A percentile compares a stretch with the other conserved stretches of the same genome.
phyloP scores from a whole-genome alignment of 129 eudicot species.

The Tanacetum coccineum region DNA sequence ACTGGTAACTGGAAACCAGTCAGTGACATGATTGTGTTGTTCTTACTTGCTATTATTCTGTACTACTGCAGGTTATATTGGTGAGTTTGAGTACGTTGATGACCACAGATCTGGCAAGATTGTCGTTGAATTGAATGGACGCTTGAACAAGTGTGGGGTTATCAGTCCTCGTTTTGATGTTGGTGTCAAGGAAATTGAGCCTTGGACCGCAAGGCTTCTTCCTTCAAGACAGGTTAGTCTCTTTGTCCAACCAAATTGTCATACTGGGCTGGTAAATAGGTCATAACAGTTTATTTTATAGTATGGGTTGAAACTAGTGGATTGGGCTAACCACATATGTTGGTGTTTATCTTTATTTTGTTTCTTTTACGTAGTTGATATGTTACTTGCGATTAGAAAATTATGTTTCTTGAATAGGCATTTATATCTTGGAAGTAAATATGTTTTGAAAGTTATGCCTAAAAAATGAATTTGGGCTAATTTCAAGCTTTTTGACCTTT shows the following conservation, averaged over 20 bases:
- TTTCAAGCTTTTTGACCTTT: no score
- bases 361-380: no score
- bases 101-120: slow-evolving; percentile 75
- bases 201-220: slow-evolving; percentile 71
- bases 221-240: slow-evolving; percentile 67
- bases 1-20: not conserved
- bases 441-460: no score
- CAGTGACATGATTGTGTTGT: not conserved
- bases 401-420: no score
- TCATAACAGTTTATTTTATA: no score
- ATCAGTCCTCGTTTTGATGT: slow-evolving; percentile 77
- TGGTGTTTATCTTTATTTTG: no score
- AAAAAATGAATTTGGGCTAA: no score
- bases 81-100: slow-evolving; percentile 71
- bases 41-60: not conserved
- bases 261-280: no score
- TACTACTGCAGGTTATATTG: slow-evolving; percentile 48
- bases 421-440: no score
- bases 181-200: slow-evolving; percentile 66
- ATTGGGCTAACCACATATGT: no score
- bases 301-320: no score
- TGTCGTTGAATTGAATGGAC: slow-evolving; percentile 63
- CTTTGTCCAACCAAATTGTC: not conserved
- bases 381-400: no score
- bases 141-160: slow-evolving; percentile 74